Base-by-base conservation (phyloP, 352 stramenopile species). In the Phytophthora sp. region DNA sequence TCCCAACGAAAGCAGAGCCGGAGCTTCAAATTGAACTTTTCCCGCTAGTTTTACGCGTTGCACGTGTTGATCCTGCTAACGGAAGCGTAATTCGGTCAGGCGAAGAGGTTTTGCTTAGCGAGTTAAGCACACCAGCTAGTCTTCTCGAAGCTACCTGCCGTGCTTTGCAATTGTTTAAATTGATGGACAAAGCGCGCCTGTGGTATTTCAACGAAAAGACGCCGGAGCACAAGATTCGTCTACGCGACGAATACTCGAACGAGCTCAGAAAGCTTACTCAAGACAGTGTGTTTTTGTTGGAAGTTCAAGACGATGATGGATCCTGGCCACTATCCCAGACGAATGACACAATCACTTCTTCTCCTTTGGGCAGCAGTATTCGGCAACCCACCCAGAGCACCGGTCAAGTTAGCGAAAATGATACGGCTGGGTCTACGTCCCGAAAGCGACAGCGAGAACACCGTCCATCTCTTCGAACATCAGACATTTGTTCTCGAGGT, bases 311-410 rank as follows among this genome's bases (percentile, higher is more conserved):
- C 32, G 76, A 90, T 7, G 87, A 96, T 43, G 85, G 87, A 1
- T 93, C 85, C 41, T 96, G 87, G 87, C 87, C 87, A 21, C 63
- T 96, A 1, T 96, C 84, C 4, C 85, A 94, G 43, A 76, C 76
- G 13, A 74, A 50, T 24, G 74, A 80, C 53, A 63, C 70, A 26
- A 78, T 76, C 39, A 72, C 59, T 15, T 73, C 56, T 23, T 81
- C 55, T 15, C 62, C 70, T 24, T 77, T 63, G n/a, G 71, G 56
- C 34, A 79, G 30, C 24, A 45, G 45, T 34, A 32, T 23, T 12
- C 62, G 50, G 35, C 68, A 54, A 34, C 53, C 52, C n/a, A 62
- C n/a, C 21, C 37, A 62, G n/a, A 55, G 43, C 49, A 54, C 69
- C 45, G 48, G 42, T 6, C 39, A 46, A 44, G 37, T 51, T 5